Conservation (phyloP, 805 yeast genomes). For the Sungouiella thailandica region DNA sequence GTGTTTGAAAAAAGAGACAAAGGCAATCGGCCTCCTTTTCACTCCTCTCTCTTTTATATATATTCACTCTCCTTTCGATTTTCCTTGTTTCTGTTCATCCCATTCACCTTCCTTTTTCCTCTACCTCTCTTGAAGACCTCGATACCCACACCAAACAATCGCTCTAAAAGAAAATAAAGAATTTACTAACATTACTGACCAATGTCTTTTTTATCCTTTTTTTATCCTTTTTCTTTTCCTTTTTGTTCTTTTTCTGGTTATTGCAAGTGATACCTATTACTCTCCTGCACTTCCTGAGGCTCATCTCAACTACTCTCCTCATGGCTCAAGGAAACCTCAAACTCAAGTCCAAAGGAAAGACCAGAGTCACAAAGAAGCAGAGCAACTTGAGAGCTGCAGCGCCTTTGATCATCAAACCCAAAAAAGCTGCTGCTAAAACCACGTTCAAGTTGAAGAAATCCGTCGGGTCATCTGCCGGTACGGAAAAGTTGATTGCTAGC, state of each 20-base stretch:
- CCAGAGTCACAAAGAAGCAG: constrained; percentile 62
- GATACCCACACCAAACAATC: too few relatives aligned
- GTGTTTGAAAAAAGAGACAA: too few relatives aligned
- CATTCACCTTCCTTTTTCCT: too few relatives aligned
- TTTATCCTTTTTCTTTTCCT: background rate
- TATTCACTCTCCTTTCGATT: too few relatives aligned
- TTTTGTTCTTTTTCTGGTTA: background rate
- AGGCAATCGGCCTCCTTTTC: too few relatives aligned
- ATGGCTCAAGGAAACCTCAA: constrained; percentile 79
- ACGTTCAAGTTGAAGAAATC: constrained; percentile 55
- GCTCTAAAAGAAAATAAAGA: background rate
- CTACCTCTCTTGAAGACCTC: too few relatives aligned
- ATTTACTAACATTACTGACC: background rate
- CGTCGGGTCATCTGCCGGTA: constrained; percentile 26
- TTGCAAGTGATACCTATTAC: background rate
- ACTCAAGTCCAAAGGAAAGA: constrained; percentile 42
- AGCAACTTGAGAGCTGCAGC: constrained; percentile 63
- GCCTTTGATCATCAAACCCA: constrained; percentile 66
- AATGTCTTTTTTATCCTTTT: background rate
- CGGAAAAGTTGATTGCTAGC: constrained; percentile 83
- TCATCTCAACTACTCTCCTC: constrained; percentile 3
- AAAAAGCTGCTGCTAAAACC: constrained; percentile 44
- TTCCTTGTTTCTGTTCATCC: too few relatives aligned
- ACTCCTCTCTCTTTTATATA: too few relatives aligned
- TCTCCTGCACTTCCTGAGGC: background rate